These are phyloP conservation scores for Sporothrix variecibatus DNA, from an alignment of 2,329 filamentous ascomycete genomes.

Conservation along the genomic window DNA sequence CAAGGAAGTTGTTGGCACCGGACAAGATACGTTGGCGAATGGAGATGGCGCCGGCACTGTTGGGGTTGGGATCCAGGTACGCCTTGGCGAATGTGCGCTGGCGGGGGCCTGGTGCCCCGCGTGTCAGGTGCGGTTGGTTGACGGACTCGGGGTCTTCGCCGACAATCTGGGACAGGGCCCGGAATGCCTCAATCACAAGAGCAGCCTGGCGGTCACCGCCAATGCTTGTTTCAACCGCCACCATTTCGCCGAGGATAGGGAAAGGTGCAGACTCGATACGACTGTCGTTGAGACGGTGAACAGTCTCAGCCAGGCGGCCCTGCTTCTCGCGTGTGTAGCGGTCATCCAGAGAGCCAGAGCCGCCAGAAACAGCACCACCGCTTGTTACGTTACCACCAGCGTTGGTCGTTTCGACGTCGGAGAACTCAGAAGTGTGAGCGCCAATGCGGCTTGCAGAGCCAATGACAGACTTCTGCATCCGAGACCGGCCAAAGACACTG, in stretches of 20 bases:
- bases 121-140: conserved; percentile 40
- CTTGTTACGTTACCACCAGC: background rate
- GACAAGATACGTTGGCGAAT: conserved; percentile 78
- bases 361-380: conserved; percentile 43
- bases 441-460: conserved; percentile 73
- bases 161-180: conserved; percentile 76
- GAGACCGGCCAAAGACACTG: conserved; percentile 65
- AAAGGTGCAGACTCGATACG: conserved; percentile 67
- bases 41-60: conserved; percentile 62
- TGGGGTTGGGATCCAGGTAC: conserved; percentile 74
- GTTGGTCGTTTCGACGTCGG: conserved; percentile 64
- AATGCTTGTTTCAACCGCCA: conserved; percentile 60
- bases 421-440: conserved; percentile 64
- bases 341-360: conserved; percentile 64
- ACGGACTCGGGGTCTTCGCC: conserved; percentile 65
- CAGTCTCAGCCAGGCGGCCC: conserved; percentile 73
- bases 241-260: conserved; percentile 75
- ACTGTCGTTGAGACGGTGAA: conserved; percentile 75
- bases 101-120: conserved; percentile 63
- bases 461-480: conserved; percentile 81
- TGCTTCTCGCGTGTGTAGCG: conserved; percentile 83
- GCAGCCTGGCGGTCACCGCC: conserved; percentile 65
- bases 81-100: conserved; percentile 75
- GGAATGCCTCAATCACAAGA: conserved; percentile 80
- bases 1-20: conserved; percentile 77